Percentiles rank a stretch among this genome's conserved stretches.
phyloP scores from a whole-genome alignment of 352 stramenopile genomes.

The Phytophthora nicotianae region DNA sequence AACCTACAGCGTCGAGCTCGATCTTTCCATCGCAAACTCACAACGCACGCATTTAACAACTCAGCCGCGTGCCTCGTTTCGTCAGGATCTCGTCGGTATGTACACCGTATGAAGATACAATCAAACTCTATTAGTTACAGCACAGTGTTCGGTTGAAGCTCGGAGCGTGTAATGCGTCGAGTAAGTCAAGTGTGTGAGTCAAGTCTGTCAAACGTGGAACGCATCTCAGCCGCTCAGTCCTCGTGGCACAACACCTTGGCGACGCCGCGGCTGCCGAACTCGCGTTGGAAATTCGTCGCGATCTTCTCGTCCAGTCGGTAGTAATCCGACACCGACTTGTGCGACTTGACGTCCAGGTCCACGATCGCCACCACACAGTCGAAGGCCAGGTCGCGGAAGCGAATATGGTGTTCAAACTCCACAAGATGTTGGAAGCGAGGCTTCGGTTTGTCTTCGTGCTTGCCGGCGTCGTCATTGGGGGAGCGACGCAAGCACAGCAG shows the following conservation, averaged over 20 bases:
- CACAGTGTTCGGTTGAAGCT: background rate
- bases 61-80: conserved; percentile 1
- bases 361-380: conserved; percentile 85
- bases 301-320: conserved; percentile 85
- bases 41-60: background rate
- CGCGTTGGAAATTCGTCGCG: conserved; percentile 55
- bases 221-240: conserved; percentile 30
- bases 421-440: conserved; percentile 63
- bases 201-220: conserved; percentile 14
- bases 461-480: conserved; percentile 26
- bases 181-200: conserved; percentile 19
- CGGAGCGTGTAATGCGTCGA: background rate
- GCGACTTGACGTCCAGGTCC: conserved; percentile 87
- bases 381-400: conserved; percentile 71
- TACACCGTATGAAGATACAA: conserved; percentile 11
- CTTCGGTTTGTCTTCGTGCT: conserved; percentile 21
- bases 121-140: conserved; percentile 17
- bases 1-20: background rate
- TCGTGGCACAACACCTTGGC: conserved; percentile 46
- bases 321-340: conserved; percentile 88
- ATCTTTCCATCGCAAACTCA: background rate
- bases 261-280: conserved; percentile 43
- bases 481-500: conserved; percentile 71
- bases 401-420: conserved; percentile 71
- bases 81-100: conserved; percentile 17